phyloP scores from a whole-genome alignment of 305 asterid species.

The Euphrasia arctica region DNA sequence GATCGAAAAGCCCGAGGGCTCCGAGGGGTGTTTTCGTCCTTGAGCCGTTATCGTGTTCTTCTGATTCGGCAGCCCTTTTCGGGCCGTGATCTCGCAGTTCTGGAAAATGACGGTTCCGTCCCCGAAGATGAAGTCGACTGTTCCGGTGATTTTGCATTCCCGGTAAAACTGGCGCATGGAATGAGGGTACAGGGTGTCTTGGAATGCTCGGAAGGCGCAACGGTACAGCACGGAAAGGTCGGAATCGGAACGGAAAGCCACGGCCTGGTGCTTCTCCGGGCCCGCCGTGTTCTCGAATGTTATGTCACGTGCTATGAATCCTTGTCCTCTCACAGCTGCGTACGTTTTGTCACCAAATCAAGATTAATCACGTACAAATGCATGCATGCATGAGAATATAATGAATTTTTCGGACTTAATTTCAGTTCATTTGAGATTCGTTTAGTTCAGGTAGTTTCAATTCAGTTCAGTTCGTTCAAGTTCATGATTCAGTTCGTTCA shows the following conservation, averaged over 20 bases:
- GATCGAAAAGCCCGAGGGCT: conserved; percentile 47
- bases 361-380: neutral
- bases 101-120: conserved; percentile 49
- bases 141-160: conserved; percentile 48
- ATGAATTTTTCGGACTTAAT: too few species aligned
- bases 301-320: conserved; percentile 59
- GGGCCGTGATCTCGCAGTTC: conserved; percentile 35
- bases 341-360: neutral
- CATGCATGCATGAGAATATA: neutral
- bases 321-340: conserved; percentile 53
- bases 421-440: too few species aligned
- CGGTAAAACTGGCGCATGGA: conserved; percentile 43
- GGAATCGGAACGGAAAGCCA: conserved; percentile 46
- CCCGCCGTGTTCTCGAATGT: conserved; percentile 55
- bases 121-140: conserved; percentile 55
- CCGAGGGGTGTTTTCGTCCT: conserved; percentile 41
- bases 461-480: too few species aligned
- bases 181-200: conserved; percentile 47
- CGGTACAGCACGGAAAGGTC: conserved; percentile 45
- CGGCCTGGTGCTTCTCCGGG: conserved; percentile 50
- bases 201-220: conserved; percentile 41
- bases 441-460: too few species aligned
- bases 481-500: too few species aligned
- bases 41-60: conserved; percentile 51
- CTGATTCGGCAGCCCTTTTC: conserved; percentile 35